Conservation (phyloP, 2,329 filamentous ascomycete genomes). For the Emergomyces africanus region DNA sequence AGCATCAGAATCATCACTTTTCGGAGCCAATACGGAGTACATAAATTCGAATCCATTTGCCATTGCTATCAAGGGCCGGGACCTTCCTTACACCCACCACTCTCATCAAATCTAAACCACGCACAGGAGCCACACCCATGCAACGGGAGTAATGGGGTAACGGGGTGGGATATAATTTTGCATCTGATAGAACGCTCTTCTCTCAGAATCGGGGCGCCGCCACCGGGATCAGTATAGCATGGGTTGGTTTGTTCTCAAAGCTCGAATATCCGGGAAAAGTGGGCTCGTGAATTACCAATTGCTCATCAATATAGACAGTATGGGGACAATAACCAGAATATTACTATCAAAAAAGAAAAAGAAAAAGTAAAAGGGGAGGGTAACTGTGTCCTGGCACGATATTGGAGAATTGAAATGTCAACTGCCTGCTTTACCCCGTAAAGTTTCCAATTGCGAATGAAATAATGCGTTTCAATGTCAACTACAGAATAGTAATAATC, state of each 20-base stretch:
- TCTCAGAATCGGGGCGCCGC: not conserved
- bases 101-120: too few species aligned
- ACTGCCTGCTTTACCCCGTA: not conserved
- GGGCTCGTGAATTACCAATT: not conserved
- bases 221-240: not conserved
- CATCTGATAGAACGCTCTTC: not conserved
- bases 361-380: not conserved
- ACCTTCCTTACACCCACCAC: too few species aligned
- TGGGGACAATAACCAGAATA: not conserved
- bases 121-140: too few species aligned
- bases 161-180: not conserved
- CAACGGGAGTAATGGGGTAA: not conserved
- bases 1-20: too few species aligned
- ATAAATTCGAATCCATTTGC: too few species aligned
- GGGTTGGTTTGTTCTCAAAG: not conserved
- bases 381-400: not conserved
- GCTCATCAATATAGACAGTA: not conserved
- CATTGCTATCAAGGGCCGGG: too few species aligned
- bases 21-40: too few species aligned
- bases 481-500: not conserved
- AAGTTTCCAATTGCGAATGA: not conserved
- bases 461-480: not conserved
- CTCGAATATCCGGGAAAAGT: not conserved
- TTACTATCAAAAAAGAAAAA: too few species aligned
- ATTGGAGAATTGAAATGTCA: not conserved